phyloP scores from a whole-genome alignment of 73 alveolate species.

The Paraurostyla sp. region DNA sequence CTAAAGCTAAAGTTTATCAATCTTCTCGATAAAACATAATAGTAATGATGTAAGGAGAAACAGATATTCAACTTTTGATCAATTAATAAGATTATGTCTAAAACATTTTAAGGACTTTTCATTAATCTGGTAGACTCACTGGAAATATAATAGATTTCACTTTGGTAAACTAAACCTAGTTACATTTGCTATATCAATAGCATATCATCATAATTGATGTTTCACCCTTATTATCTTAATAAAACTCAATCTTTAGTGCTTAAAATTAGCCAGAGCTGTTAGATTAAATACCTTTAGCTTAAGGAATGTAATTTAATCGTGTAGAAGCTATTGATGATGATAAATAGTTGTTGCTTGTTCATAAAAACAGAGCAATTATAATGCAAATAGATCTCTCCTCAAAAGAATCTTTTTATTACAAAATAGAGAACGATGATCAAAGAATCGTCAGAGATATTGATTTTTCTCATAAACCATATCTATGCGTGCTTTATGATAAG shows the following conservation, averaged over 20 bases:
- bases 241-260: no score
- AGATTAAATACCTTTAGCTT: constrained; percentile 7
- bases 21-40: background rate
- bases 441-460: constrained; percentile 12
- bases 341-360: background rate
- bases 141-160: constrained; percentile 16
- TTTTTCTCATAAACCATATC: background rate
- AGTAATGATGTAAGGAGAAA: constrained; percentile 8
- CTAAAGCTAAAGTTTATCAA: background rate
- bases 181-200: background rate
- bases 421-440: constrained; percentile 16
- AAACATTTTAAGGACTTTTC: background rate
- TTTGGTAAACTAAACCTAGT: background rate
- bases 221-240: background rate
- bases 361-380: background rate
- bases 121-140: constrained; percentile 2
- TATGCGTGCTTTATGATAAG: constrained; percentile 26
- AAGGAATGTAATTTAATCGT: background rate
- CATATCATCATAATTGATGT: background rate
- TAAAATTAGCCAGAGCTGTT: background rate
- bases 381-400: background rate
- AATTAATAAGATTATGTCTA: background rate
- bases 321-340: background rate
- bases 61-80: constrained; percentile 5
- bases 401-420: background rate